phyloP scores from a whole-genome alignment of 2,329 filamentous ascomycete genomes.

The Beauveria varroae region DNA sequence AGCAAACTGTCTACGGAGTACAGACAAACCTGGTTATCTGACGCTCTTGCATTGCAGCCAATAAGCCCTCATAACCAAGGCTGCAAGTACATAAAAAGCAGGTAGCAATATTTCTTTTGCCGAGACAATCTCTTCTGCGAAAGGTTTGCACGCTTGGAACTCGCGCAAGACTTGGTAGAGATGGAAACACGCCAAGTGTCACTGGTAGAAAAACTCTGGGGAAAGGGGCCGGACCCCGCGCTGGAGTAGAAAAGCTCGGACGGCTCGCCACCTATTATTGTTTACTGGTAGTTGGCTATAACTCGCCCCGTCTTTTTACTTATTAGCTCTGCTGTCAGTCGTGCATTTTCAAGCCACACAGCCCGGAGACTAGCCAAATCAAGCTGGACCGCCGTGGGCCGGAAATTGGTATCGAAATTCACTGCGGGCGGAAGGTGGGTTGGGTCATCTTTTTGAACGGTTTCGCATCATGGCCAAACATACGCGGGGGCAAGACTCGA shows the following conservation, averaged over 20 bases:
- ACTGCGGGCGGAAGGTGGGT: not conserved
- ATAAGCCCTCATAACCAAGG: not conserved
- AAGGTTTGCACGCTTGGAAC: not conserved
- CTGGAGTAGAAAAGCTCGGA: not conserved
- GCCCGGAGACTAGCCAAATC: slow-evolving; percentile 7
- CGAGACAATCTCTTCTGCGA: too few relatives aligned
- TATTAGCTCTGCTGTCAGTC: not conserved
- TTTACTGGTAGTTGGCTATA: not conserved
- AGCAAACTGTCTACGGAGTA: not conserved
- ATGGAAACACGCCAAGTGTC: not conserved
- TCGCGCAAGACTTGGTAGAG: not conserved
- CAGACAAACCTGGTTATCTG: not conserved
- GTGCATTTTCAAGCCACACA: not conserved
- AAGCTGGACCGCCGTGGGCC: not conserved
- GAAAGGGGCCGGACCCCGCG: not conserved
- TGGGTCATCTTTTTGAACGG: not conserved
- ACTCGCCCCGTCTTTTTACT: not conserved
- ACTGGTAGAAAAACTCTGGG: not conserved
- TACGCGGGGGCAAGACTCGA: too few relatives aligned
- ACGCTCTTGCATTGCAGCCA: not conserved
- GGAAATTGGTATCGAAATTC: not conserved
- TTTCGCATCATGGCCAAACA: not conserved
- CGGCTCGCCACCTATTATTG: not conserved
- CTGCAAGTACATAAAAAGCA: not conserved
- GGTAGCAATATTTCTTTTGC: not conserved